A percentile compares a stretch with the other conserved stretches of the same genome.
Evolutionary conservation across 1,284 basidiomycete species (phyloP).

Genomic region (Cryptococcus sp.): DNA sequence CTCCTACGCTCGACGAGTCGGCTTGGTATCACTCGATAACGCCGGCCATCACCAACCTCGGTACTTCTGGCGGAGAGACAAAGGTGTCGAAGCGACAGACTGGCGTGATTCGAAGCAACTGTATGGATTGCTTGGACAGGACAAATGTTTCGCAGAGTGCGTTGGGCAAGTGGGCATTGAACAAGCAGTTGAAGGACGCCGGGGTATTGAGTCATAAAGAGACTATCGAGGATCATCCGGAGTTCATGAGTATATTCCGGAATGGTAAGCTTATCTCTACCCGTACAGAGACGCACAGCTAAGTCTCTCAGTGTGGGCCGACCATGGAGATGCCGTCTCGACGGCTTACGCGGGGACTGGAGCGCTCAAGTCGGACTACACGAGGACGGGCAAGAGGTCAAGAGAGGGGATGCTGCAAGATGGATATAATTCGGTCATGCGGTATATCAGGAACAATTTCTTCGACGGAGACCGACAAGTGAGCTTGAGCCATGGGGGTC

Average conservation of each 20-base stretch:
- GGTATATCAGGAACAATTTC: conserved; percentile 96
- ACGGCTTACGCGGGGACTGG: conserved; percentile 92
- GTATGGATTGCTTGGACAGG: conserved; percentile 91
- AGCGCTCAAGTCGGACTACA: conserved; percentile 96
- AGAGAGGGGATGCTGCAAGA: conserved; percentile 75
- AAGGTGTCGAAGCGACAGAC: conserved; percentile 34
- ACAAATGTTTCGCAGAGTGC: conserved; percentile 95
- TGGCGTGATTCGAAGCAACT: conserved; percentile 50
- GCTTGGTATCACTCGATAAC: conserved; percentile 52
- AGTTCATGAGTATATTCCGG: conserved; percentile 76
- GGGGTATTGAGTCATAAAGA: conserved; percentile 67
- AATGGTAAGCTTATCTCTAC: conserved; percentile 68
- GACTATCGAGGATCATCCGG: conserved; percentile 68
- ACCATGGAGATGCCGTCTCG: conserved; percentile 89
- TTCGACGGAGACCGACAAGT: conserved; percentile 90
- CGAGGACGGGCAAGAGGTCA: conserved; percentile 84
- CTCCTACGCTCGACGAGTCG: conserved; percentile 65
- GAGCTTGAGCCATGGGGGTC: conserved; percentile 1
- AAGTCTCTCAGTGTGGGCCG: conserved; percentile 81
- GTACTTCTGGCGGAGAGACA: conserved; percentile 10
- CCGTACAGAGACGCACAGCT: too few species aligned
- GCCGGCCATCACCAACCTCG: conserved; percentile 4
- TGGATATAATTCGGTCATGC: conserved; percentile 75
- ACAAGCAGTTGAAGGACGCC: conserved; percentile 66
- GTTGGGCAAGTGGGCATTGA: conserved; percentile 76